Evolutionary conservation across 345 rosid genomes (phyloP).

Genomic region (Acer negundo): DNA sequence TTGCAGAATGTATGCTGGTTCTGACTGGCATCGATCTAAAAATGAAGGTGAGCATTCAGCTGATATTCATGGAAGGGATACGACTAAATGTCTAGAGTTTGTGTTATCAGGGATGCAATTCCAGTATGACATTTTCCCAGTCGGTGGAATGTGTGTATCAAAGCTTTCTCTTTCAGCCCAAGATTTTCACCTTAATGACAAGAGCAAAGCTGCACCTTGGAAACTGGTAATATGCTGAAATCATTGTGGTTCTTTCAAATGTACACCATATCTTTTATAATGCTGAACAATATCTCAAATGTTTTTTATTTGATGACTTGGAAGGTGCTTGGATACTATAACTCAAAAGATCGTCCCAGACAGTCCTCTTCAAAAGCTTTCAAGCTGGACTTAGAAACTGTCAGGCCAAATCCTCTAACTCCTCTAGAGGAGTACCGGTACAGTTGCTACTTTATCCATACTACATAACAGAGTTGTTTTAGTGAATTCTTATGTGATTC

Average conservation of each 20-base stretch:
- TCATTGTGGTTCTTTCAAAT: background rate
- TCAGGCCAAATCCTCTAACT: slow-evolving; percentile 79
- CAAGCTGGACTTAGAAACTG: slow-evolving; percentile 80
- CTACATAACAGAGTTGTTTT: slow-evolving; percentile 2
- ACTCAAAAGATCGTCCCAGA: slow-evolving; percentile 87
- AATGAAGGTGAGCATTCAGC: slow-evolving; percentile 31
- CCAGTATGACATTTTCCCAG: slow-evolving; percentile 62
- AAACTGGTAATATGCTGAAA: slow-evolving; percentile 54
- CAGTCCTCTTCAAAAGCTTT: slow-evolving; percentile 80
- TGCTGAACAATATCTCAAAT: slow-evolving; percentile 13
- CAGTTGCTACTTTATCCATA: slow-evolving; percentile 20
- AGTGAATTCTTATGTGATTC: slow-evolving; percentile 9
- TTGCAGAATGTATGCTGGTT: slow-evolving; percentile 88
- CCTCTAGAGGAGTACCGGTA: slow-evolving; percentile 98
- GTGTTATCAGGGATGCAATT: slow-evolving; percentile 60
- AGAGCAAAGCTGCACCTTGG: slow-evolving; percentile 79
- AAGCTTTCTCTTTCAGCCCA: slow-evolving; percentile 64
- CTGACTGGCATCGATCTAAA: slow-evolving; percentile 61
- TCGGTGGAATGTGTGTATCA: slow-evolving; percentile 61
- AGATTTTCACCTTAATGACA: slow-evolving; percentile 77
- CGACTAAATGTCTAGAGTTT: slow-evolving; percentile 65
- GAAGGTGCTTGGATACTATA: slow-evolving; percentile 76
- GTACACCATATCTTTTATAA: slow-evolving; percentile 12
- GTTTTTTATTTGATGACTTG: slow-evolving; percentile 22
- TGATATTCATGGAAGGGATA: slow-evolving; percentile 52